These are phyloP conservation scores for Tricholoma saponaceum DNA, from an alignment of 768 basidiomycete species.

Conservation along the genomic window DNA sequence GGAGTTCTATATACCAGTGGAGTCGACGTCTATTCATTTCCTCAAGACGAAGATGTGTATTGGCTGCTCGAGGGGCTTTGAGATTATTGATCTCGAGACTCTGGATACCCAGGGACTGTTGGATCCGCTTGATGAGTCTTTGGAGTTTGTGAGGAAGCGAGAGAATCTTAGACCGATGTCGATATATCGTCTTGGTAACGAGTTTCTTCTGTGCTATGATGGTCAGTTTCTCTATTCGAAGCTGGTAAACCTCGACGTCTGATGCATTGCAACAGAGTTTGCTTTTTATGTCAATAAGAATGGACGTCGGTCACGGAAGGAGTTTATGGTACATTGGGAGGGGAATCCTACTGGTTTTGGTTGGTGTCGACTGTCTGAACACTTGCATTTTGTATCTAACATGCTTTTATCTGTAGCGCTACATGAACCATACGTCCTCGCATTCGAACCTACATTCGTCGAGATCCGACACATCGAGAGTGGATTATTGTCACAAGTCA, in stretches of 20 bases:
- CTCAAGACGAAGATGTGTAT: constrained; percentile 97
- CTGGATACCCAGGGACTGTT: constrained; percentile 95
- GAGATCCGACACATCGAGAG: constrained; percentile 96
- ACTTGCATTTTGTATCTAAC: constrained; percentile 2
- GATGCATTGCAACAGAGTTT: constrained; percentile 61
- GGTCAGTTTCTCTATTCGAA: constrained; percentile 46
- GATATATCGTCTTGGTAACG: constrained; percentile 94
- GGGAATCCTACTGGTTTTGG: constrained; percentile 92
- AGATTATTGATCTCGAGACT: constrained; percentile 96
- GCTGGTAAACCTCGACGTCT: constrained; percentile 7
- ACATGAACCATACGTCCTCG: constrained; percentile 94
- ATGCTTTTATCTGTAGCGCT: constrained; percentile 54
- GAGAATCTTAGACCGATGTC: constrained; percentile 92
- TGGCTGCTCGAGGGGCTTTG: constrained; percentile 95
- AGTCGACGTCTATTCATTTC: constrained; percentile 95
- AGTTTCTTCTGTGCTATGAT: constrained; percentile 96
- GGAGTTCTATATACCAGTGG: constrained; percentile 99
- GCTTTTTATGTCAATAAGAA: constrained; percentile 99
- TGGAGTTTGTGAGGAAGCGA: constrained; percentile 90
- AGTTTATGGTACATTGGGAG: constrained; percentile 98
- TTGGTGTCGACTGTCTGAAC: constrained; percentile 34
- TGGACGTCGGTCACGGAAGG: constrained; percentile 83
- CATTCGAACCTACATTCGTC: constrained; percentile 94
- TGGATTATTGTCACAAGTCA: constrained; percentile 89
- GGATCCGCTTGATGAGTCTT: constrained; percentile 85